Conservation (phyloP, 2,329 filamentous ascomycete species). For the Ascochyta rabiei region DNA sequence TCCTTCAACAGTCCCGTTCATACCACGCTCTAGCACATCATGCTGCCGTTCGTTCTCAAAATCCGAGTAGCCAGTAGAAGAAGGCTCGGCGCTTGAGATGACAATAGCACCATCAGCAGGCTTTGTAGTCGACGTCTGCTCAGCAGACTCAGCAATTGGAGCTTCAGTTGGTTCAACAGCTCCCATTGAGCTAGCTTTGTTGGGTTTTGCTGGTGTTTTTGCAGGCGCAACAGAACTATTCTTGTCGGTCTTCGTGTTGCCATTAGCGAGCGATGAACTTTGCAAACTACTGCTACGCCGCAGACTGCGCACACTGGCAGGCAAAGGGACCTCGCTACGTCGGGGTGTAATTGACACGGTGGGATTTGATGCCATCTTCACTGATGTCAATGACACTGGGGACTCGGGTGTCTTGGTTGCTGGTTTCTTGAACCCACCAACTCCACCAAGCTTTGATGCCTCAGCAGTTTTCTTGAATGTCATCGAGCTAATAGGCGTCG, state of each 20-base stretch:
- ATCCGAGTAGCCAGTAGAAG: slow-evolving; percentile 8
- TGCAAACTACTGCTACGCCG: slow-evolving; percentile 2
- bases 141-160: background rate
- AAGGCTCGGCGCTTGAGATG: slow-evolving; percentile 14
- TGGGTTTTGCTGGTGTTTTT: background rate
- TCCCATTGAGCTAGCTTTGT: background rate
- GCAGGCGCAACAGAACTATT: background rate
- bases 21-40: background rate
- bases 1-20: background rate
- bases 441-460: background rate
- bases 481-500: background rate
- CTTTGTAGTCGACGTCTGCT: background rate
- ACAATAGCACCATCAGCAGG: slow-evolving; percentile 4
- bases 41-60: slow-evolving; percentile 4
- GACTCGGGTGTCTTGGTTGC: background rate
- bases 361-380: background rate
- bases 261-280: background rate
- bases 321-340: slow-evolving; percentile 5
- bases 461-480: background rate
- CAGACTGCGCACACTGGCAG: slow-evolving; percentile 1
- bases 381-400: background rate
- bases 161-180: background rate
- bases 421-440: slow-evolving; percentile 12
- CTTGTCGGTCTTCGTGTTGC: background rate
- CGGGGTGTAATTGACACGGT: background rate